These are phyloP conservation scores for Paramarasmius palmivorus DNA, from an alignment of 1,284 basidiomycete genomes.

Conservation along the genomic window DNA sequence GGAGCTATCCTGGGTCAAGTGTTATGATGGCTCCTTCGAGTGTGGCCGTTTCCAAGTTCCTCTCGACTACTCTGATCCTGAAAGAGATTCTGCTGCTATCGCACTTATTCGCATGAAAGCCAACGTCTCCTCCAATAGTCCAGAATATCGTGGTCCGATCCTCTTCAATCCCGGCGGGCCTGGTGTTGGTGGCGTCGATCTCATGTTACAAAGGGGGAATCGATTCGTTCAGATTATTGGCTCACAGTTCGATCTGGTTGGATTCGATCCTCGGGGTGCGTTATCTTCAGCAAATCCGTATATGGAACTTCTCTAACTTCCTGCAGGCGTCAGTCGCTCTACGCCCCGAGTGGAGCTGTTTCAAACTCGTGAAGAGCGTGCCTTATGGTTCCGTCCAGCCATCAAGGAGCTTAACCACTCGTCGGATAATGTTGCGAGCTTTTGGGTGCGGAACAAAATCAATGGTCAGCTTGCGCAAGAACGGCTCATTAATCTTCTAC, in stretches of 20 bases:
- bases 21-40: conserved; percentile 10
- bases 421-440: conserved; percentile 22
- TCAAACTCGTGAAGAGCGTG: conserved; percentile 29
- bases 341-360: conserved; percentile 35
- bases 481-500: conserved; percentile 30
- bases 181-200: conserved; percentile 33
- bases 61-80: conserved; percentile 22
- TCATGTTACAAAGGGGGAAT: conserved; percentile 28
- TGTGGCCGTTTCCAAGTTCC: conserved; percentile 12
- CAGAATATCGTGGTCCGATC: conserved; percentile 40
- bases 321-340: conserved; percentile 31
- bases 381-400: conserved; percentile 22
- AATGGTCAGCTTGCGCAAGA: conserved; percentile 30
- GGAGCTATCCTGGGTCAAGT: conserved; percentile 13
- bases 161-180: conserved; percentile 60
- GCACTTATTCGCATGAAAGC: conserved; percentile 36
- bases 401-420: conserved; percentile 25
- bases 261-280: conserved; percentile 47
- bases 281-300: background rate
- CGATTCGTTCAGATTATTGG: conserved; percentile 39
- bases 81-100: conserved; percentile 29
- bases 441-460: conserved; percentile 33
- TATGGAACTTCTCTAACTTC: background rate
- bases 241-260: conserved; percentile 45
- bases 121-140: conserved; percentile 17